phyloP scores from a whole-genome alignment of 768 basidiomycete species.

The Sistotremastrum niveocremeum region DNA sequence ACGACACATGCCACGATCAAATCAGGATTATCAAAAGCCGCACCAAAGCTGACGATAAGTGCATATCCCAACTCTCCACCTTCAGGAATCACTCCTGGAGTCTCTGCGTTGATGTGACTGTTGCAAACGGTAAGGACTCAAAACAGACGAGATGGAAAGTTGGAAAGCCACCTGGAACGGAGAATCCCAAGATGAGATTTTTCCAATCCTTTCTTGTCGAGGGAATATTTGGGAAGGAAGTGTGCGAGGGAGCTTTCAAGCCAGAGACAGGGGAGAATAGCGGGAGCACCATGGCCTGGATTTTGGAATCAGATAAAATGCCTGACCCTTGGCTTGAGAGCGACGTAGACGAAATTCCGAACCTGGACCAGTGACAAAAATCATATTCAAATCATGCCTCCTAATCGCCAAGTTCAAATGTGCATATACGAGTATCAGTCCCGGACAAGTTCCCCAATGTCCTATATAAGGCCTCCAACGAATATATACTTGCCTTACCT shows the following conservation, averaged over 20 bases:
- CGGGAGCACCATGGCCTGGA: constrained; percentile 74
- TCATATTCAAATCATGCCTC: constrained; percentile 43
- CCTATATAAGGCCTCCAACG: no score
- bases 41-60: constrained; percentile 72
- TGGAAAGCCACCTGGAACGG: constrained; percentile 73
- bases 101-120: constrained; percentile 69
- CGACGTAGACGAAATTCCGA: no score
- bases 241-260: constrained; percentile 58
- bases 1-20: constrained; percentile 72
- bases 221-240: constrained; percentile 47
- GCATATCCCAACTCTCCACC: constrained; percentile 88
- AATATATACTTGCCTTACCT: no score
- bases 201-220: constrained; percentile 43
- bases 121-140: neutral
- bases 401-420: constrained; percentile 46
- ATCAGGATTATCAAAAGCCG: constrained; percentile 84
- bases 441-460: constrained; percentile 79
- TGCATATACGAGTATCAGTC: constrained; percentile 55
- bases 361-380: constrained; percentile 77
- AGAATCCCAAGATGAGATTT: constrained; percentile 62
- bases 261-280: constrained; percentile 75
- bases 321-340: no score
- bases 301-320: neutral
- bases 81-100: constrained; percentile 84
- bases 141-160: neutral